phyloP scores from a whole-genome alignment of 768 basidiomycete genomes.

The Auriscalpium vulgare region DNA sequence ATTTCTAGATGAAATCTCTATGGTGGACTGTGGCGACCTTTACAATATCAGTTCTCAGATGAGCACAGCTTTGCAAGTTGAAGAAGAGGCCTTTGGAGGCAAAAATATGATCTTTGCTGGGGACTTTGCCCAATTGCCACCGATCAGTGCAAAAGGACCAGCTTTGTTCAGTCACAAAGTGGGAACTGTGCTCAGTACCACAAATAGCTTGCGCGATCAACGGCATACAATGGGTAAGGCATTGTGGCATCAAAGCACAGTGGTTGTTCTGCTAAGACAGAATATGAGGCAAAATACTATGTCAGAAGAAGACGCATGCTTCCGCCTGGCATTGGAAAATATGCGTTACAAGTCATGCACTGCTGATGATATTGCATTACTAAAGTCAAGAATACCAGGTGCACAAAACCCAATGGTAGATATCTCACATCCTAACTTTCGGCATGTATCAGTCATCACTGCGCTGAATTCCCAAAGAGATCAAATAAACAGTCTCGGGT shows the following conservation, averaged over 20 bases:
- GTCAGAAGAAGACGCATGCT: conserved; percentile 18
- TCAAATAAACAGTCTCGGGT: conserved; percentile 26
- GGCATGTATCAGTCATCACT: conserved; percentile 32
- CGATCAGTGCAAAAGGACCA: conserved; percentile 10
- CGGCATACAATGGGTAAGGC: conserved; percentile 8
- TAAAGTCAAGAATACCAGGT: conserved; percentile 20
- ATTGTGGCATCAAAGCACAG: conserved; percentile 14
- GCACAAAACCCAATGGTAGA: neutral
- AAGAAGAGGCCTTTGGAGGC: conserved; percentile 27
- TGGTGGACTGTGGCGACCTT: conserved; percentile 26
- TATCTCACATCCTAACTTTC: conserved; percentile 17
- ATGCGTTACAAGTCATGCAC: conserved; percentile 35
- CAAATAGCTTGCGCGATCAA: conserved; percentile 1
- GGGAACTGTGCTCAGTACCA: neutral
- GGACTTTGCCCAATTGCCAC: conserved; percentile 40
- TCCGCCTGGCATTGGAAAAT: conserved; percentile 26
- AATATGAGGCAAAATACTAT: conserved; percentile 12
- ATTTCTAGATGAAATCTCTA: conserved; percentile 38
- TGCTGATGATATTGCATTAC: conserved; percentile 27
- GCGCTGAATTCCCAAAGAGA: conserved; percentile 30
- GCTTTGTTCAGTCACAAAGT: conserved; percentile 16
- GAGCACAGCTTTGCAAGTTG: conserved; percentile 8
- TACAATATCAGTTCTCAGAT: conserved; percentile 22
- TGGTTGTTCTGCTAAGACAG: conserved; percentile 14
- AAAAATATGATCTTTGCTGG: conserved; percentile 36